phyloP scores from a whole-genome alignment of 805 yeast genomes.

The Priceomyces castillae region DNA sequence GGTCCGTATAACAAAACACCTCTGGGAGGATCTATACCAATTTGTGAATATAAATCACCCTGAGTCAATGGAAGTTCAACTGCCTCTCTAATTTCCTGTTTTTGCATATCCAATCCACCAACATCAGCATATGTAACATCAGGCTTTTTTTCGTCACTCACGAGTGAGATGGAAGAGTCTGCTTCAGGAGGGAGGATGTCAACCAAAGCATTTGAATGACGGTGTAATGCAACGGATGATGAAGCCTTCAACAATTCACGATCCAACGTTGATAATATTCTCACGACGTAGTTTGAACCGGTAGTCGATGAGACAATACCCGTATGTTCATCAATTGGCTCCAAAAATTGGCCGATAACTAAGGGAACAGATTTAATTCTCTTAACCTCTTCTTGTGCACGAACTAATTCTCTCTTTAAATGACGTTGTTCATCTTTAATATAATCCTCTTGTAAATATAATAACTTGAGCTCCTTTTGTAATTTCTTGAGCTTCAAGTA shows the following conservation, averaged over 20 bases:
- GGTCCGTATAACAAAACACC: slow-evolving; percentile 99
- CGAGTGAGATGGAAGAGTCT: slow-evolving; percentile 91
- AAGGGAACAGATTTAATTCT: slow-evolving; percentile 96
- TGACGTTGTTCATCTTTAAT: slow-evolving; percentile 98
- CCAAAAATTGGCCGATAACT: slow-evolving; percentile 96
- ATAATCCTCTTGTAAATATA: slow-evolving; percentile 89
- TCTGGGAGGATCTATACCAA: slow-evolving; percentile 98
- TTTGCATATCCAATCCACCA: slow-evolving; percentile 99
- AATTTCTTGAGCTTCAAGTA: slow-evolving; percentile 82
- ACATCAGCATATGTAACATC: slow-evolving; percentile 95
- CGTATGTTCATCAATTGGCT: slow-evolving; percentile 93
- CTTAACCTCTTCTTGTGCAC: slow-evolving; percentile 98
- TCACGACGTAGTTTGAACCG: slow-evolving; percentile 94
- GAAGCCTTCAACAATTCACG: slow-evolving; percentile 92
- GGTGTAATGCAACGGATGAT: slow-evolving; percentile 94
- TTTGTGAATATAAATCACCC: slow-evolving; percentile 92
- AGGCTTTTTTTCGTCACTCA: slow-evolving; percentile 91
- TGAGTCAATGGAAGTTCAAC: slow-evolving; percentile 95
- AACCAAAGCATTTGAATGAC: slow-evolving; percentile 96
- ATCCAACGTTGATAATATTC: slow-evolving; percentile 91
- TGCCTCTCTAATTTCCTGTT: slow-evolving; percentile 98
- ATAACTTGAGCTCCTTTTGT: slow-evolving; percentile 84
- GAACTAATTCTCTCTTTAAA: slow-evolving; percentile 85
- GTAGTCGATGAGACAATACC: slow-evolving; percentile 98
- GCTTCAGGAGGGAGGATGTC: slow-evolving; percentile 99